These are phyloP conservation scores for Colletotrichum sp. DNA, from an alignment of 2,329 filamentous ascomycete species.

Conservation along the genomic window DNA sequence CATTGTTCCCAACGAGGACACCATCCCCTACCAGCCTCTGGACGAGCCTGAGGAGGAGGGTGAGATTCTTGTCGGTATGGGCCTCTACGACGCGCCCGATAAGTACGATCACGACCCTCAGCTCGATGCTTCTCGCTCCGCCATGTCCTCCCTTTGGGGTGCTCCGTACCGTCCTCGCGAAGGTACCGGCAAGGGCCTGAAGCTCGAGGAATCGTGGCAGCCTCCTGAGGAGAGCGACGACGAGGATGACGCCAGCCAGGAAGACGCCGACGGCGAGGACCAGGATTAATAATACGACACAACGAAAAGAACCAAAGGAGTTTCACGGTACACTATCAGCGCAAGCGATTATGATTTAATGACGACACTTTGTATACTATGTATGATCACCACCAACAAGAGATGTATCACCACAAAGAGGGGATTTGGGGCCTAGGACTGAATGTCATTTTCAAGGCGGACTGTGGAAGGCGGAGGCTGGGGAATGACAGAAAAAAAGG, in stretches of 20 bases:
- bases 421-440: neutral
- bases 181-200: constrained; percentile 73
- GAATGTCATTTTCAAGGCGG: neutral
- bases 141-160: constrained; percentile 59
- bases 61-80: constrained; percentile 81
- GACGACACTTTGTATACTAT: constrained; percentile 8
- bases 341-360: neutral
- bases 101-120: constrained; percentile 53
- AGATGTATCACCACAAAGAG: neutral
- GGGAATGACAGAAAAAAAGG: neutral
- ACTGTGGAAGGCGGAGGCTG: neutral
- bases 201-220: constrained; percentile 81
- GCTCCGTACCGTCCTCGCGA: constrained; percentile 48
- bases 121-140: constrained; percentile 58
- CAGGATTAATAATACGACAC: neutral
- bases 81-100: constrained; percentile 77
- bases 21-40: constrained; percentile 52
- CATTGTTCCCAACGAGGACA: constrained; percentile 51
- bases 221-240: constrained; percentile 60
- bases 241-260: constrained; percentile 24
- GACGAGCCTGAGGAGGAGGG: constrained; percentile 61
- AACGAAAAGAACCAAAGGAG: neutral
- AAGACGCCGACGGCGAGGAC: constrained; percentile 36
- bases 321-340: neutral
- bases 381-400: neutral